Base-by-base conservation (phyloP, 2,329 filamentous ascomycete species). In the Aureobasidium namibiae region DNA sequence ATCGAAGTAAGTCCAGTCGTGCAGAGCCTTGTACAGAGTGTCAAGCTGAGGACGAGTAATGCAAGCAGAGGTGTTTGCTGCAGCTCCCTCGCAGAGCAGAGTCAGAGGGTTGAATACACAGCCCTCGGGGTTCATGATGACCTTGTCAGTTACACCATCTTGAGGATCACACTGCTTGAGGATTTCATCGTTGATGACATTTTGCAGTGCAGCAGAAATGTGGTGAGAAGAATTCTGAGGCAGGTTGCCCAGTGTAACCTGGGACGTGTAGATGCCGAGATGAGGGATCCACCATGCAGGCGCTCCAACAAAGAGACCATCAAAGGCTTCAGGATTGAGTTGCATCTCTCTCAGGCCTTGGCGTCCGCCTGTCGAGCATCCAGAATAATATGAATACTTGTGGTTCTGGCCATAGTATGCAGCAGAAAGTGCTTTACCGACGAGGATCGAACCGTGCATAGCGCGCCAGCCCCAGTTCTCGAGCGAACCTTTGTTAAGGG, bases 331-430 rank as follows among this genome's bases (percentile, higher is more conserved):
- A 0, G 83, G 81, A 61, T 77, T 83, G 14, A 70, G 65, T 62
- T 85, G 76, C 0, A 79, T 76, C 7, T 77, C 76, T 58, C 80
- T 80, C 39, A 82, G 70, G 2, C 81, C 83, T 70, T 85, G 80
- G 0, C 82, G 74, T 0, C 83, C 82, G 8, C 84, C 83, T 0
- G 80, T 78, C 0, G 81, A 84, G 65, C 83, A 85, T 6, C 83
- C 83, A 1, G 78, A 65, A 61, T 79, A 85, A 68, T 85, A 85
- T 7, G 75, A 77, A 54, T 76, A 78, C 9, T 69, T 67, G 1
- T 74, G 72, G 0, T 67, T 65, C 4, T 66, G 71, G 3, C 70
- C 68, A 63, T 84, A 84, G 69, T 79, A 83, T 0, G 70, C 69
- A 38, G 76, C 65, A 1, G 76, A 73, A 11, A 84, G 67, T 13